Base-by-base conservation (phyloP, 768 basidiomycete genomes). In the Hygrocybe punicea region DNA sequence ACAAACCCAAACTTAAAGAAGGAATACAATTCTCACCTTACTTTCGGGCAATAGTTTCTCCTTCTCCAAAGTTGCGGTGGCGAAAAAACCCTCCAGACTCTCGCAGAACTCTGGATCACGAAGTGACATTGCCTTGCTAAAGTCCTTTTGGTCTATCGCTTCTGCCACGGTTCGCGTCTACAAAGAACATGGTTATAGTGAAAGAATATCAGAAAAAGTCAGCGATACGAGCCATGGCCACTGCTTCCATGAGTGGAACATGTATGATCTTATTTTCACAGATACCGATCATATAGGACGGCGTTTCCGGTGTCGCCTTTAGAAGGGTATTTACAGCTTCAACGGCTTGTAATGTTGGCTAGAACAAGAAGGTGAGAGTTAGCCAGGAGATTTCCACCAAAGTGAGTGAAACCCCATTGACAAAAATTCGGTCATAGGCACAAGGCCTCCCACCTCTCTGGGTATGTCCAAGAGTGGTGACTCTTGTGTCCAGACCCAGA, bases 231-330 rank as follows among this genome's bases (percentile, higher is more conserved):
- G 91, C 93, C 86, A 87, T 86, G 44, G 84, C 83, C 16, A 99
- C 97, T 52, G 97, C 96, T 58, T 98, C 91, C 79, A 97, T 81
- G 44, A 99, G 76, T 13, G 93, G 93, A 8, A 95, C 87, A 24
- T 93, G 84, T 7, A 81, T 93, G 62, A 99, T 91, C 76, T 96
- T 96, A 77, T 97, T 98, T 75, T 98, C 95, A 60, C 84, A 83
- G 37, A 97, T 80, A 21, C 97, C 95, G 66, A 99, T 98, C 89
- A 99, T 96, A 69, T 95, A 98, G 0, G 93, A 96, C 4, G 96
- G 96, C 0, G 90, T 93, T 17, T 89, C 84, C 4, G 95, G 93
- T 1, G 84, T 89, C 0, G 96, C 83, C 63, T 88, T 85, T 6
- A 98, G 76, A 24, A 98, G 77, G 2, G 92, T 89, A 52, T 93